Evolutionary conservation across 352 stramenopile genomes (phyloP).

Genomic region (Pythium phragmitis): DNA sequence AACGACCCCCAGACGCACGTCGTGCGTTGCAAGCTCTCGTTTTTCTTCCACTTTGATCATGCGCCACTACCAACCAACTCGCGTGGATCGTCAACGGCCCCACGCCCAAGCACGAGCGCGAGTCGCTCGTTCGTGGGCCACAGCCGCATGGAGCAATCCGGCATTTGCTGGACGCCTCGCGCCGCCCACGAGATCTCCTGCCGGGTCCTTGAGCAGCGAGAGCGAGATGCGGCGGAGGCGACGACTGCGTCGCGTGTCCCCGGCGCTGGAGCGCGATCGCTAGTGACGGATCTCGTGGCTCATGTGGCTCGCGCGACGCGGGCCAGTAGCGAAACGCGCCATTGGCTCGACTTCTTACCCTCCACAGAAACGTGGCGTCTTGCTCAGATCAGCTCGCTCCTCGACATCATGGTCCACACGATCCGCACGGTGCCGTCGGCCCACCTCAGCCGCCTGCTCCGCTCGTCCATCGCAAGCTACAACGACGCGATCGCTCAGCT

Average conservation of each 20-base stretch:
- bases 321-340: slow-evolving; percentile 28
- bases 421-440: neutral
- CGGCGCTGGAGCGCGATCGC: neutral
- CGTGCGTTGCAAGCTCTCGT: slow-evolving; percentile 21
- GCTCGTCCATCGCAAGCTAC: neutral
- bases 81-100: no score
- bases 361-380: slow-evolving; percentile 6
- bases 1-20: neutral
- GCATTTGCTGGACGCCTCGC: slow-evolving; percentile 31
- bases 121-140: slow-evolving; percentile 34
- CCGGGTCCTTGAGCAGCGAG: slow-evolving; percentile 5
- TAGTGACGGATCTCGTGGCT: slow-evolving; percentile 3
- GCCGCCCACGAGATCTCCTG: slow-evolving; percentile 30
- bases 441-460: neutral
- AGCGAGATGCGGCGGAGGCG: neutral
- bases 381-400: neutral
- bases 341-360: slow-evolving; percentile 15
- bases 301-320: slow-evolving; percentile 19
- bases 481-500: slow-evolving; percentile 2
- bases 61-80: neutral
- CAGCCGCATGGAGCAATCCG: slow-evolving; percentile 25
- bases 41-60: slow-evolving; percentile 51
- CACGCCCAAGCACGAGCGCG: neutral
- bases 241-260: slow-evolving; percentile 1
- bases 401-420: neutral